Percentiles rank a stretch among this genome's conserved stretches.
Conservation (phyloP, 257 asterid species). For the Verbena officinalis region DNA sequence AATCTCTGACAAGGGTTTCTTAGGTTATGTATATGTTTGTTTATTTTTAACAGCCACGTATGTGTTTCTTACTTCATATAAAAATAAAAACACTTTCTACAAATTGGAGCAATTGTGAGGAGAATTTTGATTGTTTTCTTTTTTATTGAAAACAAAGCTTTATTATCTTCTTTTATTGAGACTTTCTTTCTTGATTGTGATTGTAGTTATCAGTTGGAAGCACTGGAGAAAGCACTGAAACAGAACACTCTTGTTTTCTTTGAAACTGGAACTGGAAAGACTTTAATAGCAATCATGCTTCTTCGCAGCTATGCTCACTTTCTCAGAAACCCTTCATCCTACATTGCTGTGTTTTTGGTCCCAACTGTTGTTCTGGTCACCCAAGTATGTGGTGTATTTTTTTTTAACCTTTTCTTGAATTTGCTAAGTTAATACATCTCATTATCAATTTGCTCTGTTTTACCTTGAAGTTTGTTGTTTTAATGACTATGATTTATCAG, state of each 20-base stretch:
- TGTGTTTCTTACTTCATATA: neutral
- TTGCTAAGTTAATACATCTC: neutral
- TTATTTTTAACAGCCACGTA: neutral
- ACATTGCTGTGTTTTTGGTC: constrained; percentile 77
- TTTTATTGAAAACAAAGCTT: neutral
- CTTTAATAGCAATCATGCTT: constrained; percentile 83
- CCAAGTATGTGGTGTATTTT: constrained; percentile 60
- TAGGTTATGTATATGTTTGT: neutral
- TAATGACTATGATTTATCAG: constrained; percentile 38
- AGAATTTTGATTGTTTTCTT: no score
- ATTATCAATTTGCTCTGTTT: neutral
- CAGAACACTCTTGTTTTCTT: constrained; percentile 74
- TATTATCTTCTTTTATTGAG: neutral
- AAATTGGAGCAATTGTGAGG: no score
- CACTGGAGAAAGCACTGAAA: constrained; percentile 62
- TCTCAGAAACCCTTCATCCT: constrained; percentile 62
- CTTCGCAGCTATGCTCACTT: constrained; percentile 61
- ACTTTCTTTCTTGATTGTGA: constrained; percentile 16
- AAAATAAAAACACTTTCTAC: no score
- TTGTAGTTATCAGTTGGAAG: constrained; percentile 83
- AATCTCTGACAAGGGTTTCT: neutral
- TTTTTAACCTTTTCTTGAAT: neutral
- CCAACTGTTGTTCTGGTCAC: constrained; percentile 75
- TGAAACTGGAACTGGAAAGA: constrained; percentile 89
- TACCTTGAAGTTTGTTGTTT: constrained; percentile 16